Conservation (phyloP, 106 monocot species). For the Posidonia australis region DNA sequence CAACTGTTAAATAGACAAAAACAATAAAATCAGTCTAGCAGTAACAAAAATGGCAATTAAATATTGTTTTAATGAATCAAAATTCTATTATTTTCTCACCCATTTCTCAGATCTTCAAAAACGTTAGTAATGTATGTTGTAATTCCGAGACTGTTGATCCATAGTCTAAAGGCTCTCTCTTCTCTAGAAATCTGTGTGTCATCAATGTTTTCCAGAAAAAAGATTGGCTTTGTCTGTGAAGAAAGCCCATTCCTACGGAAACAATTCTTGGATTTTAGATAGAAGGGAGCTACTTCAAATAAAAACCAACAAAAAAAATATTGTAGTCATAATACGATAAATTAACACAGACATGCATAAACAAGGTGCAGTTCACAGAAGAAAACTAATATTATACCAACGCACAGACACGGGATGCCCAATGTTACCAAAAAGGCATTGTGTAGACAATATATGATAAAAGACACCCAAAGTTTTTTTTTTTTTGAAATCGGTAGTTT, state of each 20-base stretch:
- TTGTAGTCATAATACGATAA: too few relatives aligned
- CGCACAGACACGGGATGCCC: too few relatives aligned
- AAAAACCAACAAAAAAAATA: too few relatives aligned
- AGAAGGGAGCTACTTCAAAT: too few relatives aligned
- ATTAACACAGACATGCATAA: too few relatives aligned
- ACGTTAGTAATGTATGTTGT: conserved; percentile 76
- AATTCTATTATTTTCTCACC: conserved; percentile 26
- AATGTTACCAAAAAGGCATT: too few relatives aligned
- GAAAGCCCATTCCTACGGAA: conserved; percentile 76
- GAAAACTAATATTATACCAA: too few relatives aligned
- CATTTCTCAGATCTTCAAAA: conserved; percentile 87
- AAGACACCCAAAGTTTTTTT: too few relatives aligned
- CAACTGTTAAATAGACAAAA: conserved; percentile 31
- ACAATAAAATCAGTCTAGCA: conserved; percentile 5
- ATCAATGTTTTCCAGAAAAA: conserved; percentile 54
- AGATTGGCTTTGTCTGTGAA: conserved; percentile 49
- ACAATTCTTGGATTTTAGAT: neutral
- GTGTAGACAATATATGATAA: too few relatives aligned
- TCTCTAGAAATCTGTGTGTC: conserved; percentile 69
- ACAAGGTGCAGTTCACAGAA: too few relatives aligned
- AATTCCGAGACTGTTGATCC: conserved; percentile 82
- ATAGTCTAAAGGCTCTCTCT: conserved; percentile 72
- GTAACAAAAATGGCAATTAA: neutral
- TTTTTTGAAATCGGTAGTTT: too few relatives aligned
- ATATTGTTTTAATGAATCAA: neutral